A percentile compares a stretch with the other conserved stretches of the same genome.
phyloP scores from a whole-genome alignment of 2,329 filamentous ascomycete genomes.

The Colletotrichum magnum region DNA sequence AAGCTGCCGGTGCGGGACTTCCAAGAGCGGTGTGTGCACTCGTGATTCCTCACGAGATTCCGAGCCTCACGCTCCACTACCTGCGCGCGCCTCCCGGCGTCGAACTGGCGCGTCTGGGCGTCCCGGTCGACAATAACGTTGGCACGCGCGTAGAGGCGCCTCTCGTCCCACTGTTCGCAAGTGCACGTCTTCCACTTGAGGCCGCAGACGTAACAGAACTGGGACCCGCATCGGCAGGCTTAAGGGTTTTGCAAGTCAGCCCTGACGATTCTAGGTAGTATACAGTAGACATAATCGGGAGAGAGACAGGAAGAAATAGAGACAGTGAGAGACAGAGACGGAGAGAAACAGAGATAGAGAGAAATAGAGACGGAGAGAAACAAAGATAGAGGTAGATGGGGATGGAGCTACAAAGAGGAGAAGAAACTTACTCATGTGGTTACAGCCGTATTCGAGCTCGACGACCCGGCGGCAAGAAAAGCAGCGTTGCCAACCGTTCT shows the following conservation, averaged over 20 bases:
- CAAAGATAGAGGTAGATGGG: neutral
- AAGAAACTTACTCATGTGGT: conserved; percentile 62
- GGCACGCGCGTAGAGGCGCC: conserved; percentile 49
- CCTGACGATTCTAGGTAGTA: too few species aligned
- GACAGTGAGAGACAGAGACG: too few species aligned
- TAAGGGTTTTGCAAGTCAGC: neutral
- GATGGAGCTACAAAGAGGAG: neutral
- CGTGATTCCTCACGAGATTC: conserved; percentile 53
- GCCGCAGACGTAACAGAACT: conserved; percentile 68
- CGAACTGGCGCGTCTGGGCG: neutral
- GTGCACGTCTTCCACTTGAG: conserved; percentile 54
- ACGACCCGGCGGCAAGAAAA: neutral
- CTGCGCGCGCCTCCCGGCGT: neutral
- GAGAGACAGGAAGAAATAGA: too few species aligned
- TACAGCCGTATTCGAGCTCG: neutral
- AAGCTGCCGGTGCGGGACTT: neutral
- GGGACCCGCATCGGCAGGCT: conserved; percentile 60
- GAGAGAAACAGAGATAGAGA: neutral
- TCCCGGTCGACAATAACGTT: conserved; percentile 50
- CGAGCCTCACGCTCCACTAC: conserved; percentile 44
- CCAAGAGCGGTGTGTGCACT: neutral
- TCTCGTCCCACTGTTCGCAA: conserved; percentile 57
- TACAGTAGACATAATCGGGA: too few species aligned
- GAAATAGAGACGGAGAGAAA: too few species aligned
- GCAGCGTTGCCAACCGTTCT: conserved; percentile 3